Conservation (phyloP, 192 early-diverging fungal species). For the Lobosporangium transversale region DNA sequence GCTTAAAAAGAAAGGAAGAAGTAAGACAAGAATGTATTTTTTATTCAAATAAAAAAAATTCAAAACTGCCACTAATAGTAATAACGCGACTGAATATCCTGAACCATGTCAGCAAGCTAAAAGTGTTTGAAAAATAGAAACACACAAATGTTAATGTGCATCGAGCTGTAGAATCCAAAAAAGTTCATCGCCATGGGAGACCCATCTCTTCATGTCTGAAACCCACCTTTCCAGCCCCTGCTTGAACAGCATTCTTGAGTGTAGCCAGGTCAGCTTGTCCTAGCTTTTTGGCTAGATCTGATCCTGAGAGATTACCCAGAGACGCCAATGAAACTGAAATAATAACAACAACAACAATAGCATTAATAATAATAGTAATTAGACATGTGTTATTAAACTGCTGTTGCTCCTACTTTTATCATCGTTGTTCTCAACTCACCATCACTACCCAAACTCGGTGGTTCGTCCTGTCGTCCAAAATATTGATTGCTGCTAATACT, state of each 20-base stretch:
- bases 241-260: slow-evolving; percentile 45
- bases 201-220: too few relatives aligned
- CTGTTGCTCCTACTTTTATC: not conserved
- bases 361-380: not conserved
- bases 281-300: slow-evolving; percentile 42
- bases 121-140: not conserved
- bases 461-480: slow-evolving; percentile 77
- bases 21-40: too few relatives aligned
- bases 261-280: slow-evolving; percentile 40
- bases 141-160: too few relatives aligned
- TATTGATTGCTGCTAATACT: slow-evolving; percentile 88
- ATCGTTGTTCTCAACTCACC: slow-evolving; percentile 1
- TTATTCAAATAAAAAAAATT: too few relatives aligned
- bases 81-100: slow-evolving; percentile 44
- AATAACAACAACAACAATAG: not conserved
- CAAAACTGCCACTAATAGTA: too few relatives aligned
- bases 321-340: slow-evolving; percentile 23
- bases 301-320: slow-evolving; percentile 36
- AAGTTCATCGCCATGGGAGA: too few relatives aligned
- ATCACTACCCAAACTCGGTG: slow-evolving; percentile 41
- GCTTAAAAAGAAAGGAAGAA: too few relatives aligned
- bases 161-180: too few relatives aligned
- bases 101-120: slow-evolving; percentile 21
- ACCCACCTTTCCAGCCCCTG: slow-evolving; percentile 45
- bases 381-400: not conserved